Conservation (phyloP, 208 protist species). For the Phytomonas francai region DNA sequence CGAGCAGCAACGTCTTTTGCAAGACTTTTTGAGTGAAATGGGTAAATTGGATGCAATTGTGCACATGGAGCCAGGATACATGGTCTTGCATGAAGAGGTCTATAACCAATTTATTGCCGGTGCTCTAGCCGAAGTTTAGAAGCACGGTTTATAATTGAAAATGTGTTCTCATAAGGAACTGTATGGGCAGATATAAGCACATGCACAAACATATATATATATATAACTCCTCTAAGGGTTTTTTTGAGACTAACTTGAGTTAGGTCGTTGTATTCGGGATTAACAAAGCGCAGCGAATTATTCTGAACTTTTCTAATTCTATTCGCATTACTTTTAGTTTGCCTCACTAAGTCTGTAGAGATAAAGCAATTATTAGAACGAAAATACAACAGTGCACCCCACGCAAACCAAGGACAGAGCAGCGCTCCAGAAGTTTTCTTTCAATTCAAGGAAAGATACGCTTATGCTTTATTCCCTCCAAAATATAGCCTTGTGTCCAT, state of each 20-base stretch:
- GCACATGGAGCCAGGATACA: constrained; percentile 49
- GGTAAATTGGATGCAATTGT: constrained; percentile 61
- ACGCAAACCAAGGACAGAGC: background rate
- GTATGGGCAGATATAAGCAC: background rate
- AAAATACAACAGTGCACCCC: background rate
- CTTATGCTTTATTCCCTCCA: background rate
- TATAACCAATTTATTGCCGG: constrained; percentile 55
- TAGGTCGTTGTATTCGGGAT: background rate
- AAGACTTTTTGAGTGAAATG: constrained; percentile 25
- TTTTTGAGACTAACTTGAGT: background rate
- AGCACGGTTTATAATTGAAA: background rate
- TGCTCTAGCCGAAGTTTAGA: constrained; percentile 11
- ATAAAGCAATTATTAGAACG: background rate
- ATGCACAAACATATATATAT: constrained; percentile 5
- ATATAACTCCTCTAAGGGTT: background rate
- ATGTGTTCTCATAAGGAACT: background rate
- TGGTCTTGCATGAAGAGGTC: constrained; percentile 57
- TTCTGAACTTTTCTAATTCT: background rate
- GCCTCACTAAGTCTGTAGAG: background rate
- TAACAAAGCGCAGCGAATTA: background rate
- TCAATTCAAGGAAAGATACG: background rate
- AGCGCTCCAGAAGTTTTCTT: background rate
- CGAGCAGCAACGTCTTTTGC: constrained; percentile 41
- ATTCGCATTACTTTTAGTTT: background rate
- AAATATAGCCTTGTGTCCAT: constrained; percentile 17